Conservation (phyloP, 306 rosid genomes). For the Luffa aegyptiaca region DNA sequence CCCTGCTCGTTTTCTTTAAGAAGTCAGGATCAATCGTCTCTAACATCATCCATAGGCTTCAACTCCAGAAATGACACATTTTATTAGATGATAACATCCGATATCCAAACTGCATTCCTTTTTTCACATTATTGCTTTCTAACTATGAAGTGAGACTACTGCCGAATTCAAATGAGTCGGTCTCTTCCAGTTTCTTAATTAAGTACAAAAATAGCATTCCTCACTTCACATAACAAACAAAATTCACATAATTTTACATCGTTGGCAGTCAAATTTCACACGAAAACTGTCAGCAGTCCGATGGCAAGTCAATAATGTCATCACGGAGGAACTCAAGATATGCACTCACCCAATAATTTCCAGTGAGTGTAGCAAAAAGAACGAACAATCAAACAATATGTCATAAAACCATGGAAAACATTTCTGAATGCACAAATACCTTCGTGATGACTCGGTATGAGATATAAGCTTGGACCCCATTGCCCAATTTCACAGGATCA, state of each 20-base stretch:
- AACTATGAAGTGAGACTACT: neutral
- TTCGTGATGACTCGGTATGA: constrained; percentile 90
- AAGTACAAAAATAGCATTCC: neutral
- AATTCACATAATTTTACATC: neutral
- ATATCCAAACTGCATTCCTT: constrained; percentile 4
- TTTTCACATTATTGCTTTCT: neutral
- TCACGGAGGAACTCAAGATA: neutral
- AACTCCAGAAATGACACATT: neutral
- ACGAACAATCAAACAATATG: neutral
- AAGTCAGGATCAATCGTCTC: neutral
- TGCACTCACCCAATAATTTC: neutral
- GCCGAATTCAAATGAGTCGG: neutral
- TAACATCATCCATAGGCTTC: neutral
- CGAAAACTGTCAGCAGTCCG: neutral
- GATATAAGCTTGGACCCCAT: constrained; percentile 95
- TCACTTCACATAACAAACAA: neutral
- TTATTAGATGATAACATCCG: neutral
- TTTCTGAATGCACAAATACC: constrained; percentile 22
- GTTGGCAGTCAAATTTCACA: neutral
- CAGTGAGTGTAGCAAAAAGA: neutral
- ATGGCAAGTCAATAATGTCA: neutral
- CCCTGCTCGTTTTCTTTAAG: neutral
- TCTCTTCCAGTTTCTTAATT: neutral
- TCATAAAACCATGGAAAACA: neutral
- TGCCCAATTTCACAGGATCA: constrained; percentile 96